phyloP scores from a whole-genome alignment of 164 flowering plant species.

The grape (Vitis vinifera) region ASM3070453v1 NC_081818.1:3542001-3542500 shows the following conservation, averaged over 20 bases:
- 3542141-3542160: too few relatives aligned
- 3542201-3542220: background rate
- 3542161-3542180: too few relatives aligned
- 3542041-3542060: too few relatives aligned
- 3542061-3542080: too few relatives aligned
- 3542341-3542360: constrained; percentile 8
- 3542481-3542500: constrained; percentile 41
- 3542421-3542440: constrained; percentile 46
- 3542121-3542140: too few relatives aligned
- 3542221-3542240: background rate
- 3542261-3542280: too few relatives aligned
- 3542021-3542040: too few relatives aligned
- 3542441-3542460: constrained; percentile 79
- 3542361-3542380: background rate
- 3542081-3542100: too few relatives aligned
- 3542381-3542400: constrained; percentile 8
- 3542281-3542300: background rate
- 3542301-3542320: background rate
- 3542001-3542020: too few relatives aligned
- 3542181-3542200: constrained; percentile 4
- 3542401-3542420: constrained; percentile 22
- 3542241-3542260: too few relatives aligned
- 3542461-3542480: constrained; percentile 72
- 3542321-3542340: constrained; percentile 1
- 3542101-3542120: too few relatives aligned